These are phyloP conservation scores for Chenopodium album DNA, from an alignment of 148 eudicot species.

Conservation along the genomic window DNA sequence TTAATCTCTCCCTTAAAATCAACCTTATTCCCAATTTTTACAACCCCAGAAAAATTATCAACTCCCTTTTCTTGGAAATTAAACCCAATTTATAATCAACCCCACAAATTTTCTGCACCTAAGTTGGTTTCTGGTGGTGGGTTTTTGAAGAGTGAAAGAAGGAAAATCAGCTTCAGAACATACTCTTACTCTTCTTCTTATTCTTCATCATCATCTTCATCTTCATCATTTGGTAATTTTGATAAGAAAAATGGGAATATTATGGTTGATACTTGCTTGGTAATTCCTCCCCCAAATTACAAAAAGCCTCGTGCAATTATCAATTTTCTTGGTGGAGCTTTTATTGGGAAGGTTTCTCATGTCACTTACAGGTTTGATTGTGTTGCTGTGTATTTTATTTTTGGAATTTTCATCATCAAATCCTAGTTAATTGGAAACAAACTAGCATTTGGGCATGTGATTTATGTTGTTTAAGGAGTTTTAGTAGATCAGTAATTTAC, in stretches of 20 bases:
- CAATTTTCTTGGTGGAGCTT: conserved; percentile 91
- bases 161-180: conserved; percentile 16
- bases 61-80: conserved; percentile 6
- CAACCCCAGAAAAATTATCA: conserved; percentile 9
- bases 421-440: not conserved
- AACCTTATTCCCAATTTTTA: conserved; percentile 15
- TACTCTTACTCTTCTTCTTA: not conserved
- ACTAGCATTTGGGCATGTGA: conserved; percentile 1
- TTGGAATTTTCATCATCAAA: not conserved
- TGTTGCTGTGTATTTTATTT: not conserved
- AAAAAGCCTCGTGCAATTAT: conserved; percentile 66
- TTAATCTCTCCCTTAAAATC: conserved; percentile 16
- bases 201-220: too few relatives aligned
- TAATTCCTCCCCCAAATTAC: conserved; percentile 68
- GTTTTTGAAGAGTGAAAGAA: conserved; percentile 3
- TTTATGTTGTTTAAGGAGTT: not conserved
- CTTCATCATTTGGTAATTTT: conserved; percentile 5
- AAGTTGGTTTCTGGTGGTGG: conserved; percentile 22
- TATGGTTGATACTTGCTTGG: conserved; percentile 64
- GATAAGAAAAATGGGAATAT: conserved; percentile 30
- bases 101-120: conserved; percentile 17
- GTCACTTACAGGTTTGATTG: conserved; percentile 63
- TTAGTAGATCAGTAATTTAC: not conserved
- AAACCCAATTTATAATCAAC: not conserved
- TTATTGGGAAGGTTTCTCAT: conserved; percentile 89